Conservation (phyloP, 2,329 filamentous ascomycete genomes). For the Aspergillus sp. region DNA sequence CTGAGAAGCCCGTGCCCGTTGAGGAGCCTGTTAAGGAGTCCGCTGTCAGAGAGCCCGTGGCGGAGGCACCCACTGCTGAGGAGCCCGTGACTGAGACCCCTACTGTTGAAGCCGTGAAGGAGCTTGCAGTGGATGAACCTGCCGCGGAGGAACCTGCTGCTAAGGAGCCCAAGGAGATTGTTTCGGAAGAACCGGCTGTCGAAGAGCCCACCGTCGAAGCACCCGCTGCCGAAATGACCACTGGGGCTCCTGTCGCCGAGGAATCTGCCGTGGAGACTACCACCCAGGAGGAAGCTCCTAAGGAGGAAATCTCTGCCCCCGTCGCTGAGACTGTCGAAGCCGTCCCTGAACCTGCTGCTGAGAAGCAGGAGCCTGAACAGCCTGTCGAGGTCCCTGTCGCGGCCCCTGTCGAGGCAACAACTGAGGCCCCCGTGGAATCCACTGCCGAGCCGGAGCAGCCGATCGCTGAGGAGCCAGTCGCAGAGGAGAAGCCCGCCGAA, state of each 20-base stretch:
- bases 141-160: not conserved
- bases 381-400: no score
- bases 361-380: not conserved
- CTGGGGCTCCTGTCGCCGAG: not conserved
- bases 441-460: not conserved
- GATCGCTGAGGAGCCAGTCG: not conserved
- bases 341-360: not conserved
- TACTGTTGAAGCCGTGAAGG: no score
- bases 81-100: not conserved
- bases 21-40: not conserved
- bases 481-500: slow-evolving; percentile 2
- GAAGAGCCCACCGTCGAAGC: slow-evolving; percentile 1
- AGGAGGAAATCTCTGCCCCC: no score
- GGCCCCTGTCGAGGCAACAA: no score
- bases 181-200: not conserved
- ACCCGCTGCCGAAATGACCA: not conserved
- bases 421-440: no score
- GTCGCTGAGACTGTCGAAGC: no score
- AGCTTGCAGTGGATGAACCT: no score
- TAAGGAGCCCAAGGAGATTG: slow-evolving; percentile 1
- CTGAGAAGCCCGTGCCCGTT: slow-evolving; percentile 4
- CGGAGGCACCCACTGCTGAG: not conserved
- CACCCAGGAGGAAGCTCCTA: not conserved
- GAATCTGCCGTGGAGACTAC: not conserved
- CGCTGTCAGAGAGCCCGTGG: slow-evolving; percentile 3